phyloP scores from a whole-genome alignment of 176 grass and related monocot genomes.

The Thinopyrum elongatum region DNA sequence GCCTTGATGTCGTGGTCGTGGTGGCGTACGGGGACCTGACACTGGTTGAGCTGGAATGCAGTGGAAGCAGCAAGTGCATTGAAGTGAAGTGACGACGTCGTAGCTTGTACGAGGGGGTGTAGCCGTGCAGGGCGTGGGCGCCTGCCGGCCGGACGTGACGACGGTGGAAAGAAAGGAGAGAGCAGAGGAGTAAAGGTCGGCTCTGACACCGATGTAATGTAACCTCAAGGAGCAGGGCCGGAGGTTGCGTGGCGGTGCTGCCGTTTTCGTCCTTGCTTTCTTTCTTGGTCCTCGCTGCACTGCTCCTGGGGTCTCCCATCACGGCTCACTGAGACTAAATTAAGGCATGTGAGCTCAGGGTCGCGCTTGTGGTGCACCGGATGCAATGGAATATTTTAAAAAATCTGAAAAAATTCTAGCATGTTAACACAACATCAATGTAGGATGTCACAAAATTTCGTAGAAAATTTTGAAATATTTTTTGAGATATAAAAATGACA shows the following conservation, averaged over 20 bases:
- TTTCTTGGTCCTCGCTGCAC: neutral
- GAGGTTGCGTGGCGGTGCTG: neutral
- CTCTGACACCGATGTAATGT: neutral
- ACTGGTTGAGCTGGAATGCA: neutral
- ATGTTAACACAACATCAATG: too few relatives aligned
- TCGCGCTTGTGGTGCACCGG: too few relatives aligned
- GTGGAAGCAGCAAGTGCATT: neutral
- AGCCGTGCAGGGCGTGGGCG: neutral
- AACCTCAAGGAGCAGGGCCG: neutral
- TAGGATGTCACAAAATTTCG: too few relatives aligned
- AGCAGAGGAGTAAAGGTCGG: neutral
- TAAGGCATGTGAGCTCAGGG: too few relatives aligned
- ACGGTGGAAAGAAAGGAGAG: neutral
- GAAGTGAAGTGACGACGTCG: neutral
- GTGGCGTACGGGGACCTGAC: neutral
- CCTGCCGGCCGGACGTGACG: neutral
- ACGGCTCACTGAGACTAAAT: too few relatives aligned
- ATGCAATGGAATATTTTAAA: too few relatives aligned
- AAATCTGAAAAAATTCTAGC: too few relatives aligned
- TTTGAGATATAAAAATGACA: too few relatives aligned
- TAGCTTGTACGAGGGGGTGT: neutral
- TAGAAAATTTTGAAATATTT: too few relatives aligned
- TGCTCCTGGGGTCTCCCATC: too few relatives aligned
- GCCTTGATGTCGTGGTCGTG: neutral
- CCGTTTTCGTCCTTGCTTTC: neutral